Evolutionary conservation across 257 asterid species (phyloP).

Genomic region (Primulina tabacum): DNA sequence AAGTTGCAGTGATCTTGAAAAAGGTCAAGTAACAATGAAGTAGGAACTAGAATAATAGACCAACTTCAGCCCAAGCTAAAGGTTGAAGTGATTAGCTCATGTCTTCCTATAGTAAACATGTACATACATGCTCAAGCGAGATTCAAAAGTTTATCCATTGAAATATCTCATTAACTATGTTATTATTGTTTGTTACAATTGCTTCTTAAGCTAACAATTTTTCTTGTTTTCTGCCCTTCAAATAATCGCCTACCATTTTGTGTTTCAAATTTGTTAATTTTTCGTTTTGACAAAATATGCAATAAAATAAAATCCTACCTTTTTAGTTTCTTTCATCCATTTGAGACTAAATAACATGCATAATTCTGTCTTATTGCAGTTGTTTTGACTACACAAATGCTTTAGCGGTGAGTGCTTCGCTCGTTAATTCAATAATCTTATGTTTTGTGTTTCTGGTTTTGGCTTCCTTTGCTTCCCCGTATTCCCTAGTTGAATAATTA

Average conservation of each 20-base stretch:
- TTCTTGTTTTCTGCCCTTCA: conserved; percentile 5
- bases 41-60: conserved; percentile 3
- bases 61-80: background rate
- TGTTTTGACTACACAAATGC: conserved; percentile 98
- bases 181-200: background rate
- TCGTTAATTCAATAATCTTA: conserved; percentile 18
- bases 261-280: background rate
- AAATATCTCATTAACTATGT: background rate
- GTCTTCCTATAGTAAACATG: too few species aligned
- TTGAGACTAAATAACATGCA: conserved; percentile 20
- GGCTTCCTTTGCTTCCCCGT: background rate
- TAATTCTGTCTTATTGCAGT: conserved; percentile 51
- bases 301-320: conserved; percentile 10
- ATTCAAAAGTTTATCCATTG: conserved; percentile 10
- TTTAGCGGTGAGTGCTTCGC: conserved; percentile 77
- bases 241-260: background rate
- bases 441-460: background rate
- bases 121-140: background rate
- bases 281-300: conserved; percentile 1
- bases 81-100: background rate
- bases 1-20: background rate
- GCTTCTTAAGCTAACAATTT: background rate
- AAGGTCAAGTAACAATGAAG: conserved; percentile 5
- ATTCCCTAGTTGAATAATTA: background rate
- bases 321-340: conserved; percentile 9